Percentiles rank a stretch among this genome's conserved stretches.
These are phyloP conservation scores for Acacia acuminata DNA, from an alignment of 306 rosid species.

Conservation along the genomic window DNA sequence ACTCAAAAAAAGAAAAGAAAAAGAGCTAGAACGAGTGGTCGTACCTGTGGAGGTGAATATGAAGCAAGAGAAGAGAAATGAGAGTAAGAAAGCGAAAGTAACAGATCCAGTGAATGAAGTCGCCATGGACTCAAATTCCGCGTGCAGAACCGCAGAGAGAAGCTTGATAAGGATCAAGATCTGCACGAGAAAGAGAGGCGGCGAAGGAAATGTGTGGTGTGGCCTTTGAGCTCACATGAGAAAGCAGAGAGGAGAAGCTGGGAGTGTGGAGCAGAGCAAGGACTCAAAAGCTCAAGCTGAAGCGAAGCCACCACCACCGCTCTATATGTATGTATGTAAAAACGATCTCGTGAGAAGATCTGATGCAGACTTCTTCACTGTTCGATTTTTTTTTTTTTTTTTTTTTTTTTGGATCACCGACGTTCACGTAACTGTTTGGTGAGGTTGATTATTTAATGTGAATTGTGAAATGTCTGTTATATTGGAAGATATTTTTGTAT, in stretches of 20 bases:
- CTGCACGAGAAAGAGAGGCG: conserved; percentile 33
- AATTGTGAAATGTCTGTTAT: background rate
- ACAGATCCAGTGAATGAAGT: conserved; percentile 51
- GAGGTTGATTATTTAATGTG: background rate
- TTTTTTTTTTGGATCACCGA: background rate
- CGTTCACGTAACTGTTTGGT: background rate
- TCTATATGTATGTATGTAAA: background rate
- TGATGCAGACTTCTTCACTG: background rate
- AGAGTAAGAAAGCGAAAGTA: conserved; percentile 41
- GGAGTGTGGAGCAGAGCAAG: conserved; percentile 4
- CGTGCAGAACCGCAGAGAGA: conserved; percentile 38
- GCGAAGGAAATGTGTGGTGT: background rate
- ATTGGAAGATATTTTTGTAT: too few species aligned
- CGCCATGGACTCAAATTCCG: conserved; percentile 52
- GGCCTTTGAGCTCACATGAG: conserved; percentile 26
- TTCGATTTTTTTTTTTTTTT: background rate
- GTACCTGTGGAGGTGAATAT: conserved; percentile 79
- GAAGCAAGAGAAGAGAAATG: conserved; percentile 54
- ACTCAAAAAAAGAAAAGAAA: background rate
- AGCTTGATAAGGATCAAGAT: conserved; percentile 42
- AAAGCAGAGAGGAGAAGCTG: conserved; percentile 3
- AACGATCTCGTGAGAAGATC: background rate
- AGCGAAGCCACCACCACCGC: background rate
- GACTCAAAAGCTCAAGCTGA: background rate
- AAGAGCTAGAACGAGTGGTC: background rate